Conservation (phyloP, 306 rosid genomes). For the Rubus parviflorus region DNA sequence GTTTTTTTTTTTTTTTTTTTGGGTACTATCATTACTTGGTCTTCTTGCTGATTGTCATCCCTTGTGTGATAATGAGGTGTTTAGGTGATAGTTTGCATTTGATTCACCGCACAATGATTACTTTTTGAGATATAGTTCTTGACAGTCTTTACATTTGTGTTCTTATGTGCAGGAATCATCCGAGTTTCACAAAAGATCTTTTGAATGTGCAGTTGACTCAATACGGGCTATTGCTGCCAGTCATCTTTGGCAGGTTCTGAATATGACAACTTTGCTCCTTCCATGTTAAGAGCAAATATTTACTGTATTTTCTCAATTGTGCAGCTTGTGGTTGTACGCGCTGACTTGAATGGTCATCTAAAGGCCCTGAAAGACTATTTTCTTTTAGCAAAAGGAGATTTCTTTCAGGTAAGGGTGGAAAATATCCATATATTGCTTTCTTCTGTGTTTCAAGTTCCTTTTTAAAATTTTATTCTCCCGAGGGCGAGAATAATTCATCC, state of each 20-base stretch:
- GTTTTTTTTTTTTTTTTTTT: slow-evolving; percentile 32
- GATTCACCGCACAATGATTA: neutral
- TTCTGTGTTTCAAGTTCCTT: neutral
- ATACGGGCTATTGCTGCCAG: slow-evolving; percentile 88
- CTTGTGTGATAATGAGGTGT: slow-evolving; percentile 20
- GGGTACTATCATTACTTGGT: slow-evolving; percentile 1
- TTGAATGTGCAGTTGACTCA: slow-evolving; percentile 86
- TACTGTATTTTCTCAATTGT: slow-evolving; percentile 32
- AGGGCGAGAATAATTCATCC: neutral
- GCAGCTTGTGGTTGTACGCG: slow-evolving; percentile 97
- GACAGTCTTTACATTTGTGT: neutral
- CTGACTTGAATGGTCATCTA: slow-evolving; percentile 94
- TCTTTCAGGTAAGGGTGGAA: slow-evolving; percentile 77
- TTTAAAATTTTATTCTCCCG: neutral
- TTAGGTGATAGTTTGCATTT: neutral
- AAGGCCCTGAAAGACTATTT: slow-evolving; percentile 94
- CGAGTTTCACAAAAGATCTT: slow-evolving; percentile 91
- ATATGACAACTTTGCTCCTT: slow-evolving; percentile 26
- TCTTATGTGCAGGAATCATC: slow-evolving; percentile 69
- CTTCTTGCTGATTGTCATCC: neutral
- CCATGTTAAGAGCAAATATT: slow-evolving; percentile 24
- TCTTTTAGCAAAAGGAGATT: slow-evolving; percentile 96
- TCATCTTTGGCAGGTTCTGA: slow-evolving; percentile 97
- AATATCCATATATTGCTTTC: slow-evolving; percentile 15
- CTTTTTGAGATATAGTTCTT: neutral